Evolutionary conservation across 257 asterid species (phyloP).

Genomic region (Parsonsia alboflavescens): DNA sequence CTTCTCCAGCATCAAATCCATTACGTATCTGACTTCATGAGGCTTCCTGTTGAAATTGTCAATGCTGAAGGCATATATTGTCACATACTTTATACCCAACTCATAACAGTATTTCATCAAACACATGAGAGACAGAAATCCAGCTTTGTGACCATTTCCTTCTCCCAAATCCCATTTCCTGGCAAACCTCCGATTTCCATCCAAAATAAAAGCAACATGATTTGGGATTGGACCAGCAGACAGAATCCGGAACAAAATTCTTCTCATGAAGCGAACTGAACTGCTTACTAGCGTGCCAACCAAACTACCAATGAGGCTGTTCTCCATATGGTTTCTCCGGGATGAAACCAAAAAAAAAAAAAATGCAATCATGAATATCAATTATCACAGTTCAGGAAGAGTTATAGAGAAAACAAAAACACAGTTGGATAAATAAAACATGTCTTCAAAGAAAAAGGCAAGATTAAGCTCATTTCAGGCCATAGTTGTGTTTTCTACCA

Average conservation of each 20-base stretch:
- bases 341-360: conserved; percentile 8
- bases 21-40: conserved; percentile 48
- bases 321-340: conserved; percentile 27
- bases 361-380: neutral
- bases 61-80: conserved; percentile 73
- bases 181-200: conserved; percentile 73
- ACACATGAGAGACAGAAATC: conserved; percentile 61
- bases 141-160: conserved; percentile 66
- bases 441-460: too few relatives aligned
- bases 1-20: conserved; percentile 80
- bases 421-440: too few relatives aligned
- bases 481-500: neutral
- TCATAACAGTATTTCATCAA: conserved; percentile 63
- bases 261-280: conserved; percentile 33
- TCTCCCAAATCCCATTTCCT: conserved; percentile 41
- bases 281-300: conserved; percentile 35
- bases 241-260: conserved; percentile 37
- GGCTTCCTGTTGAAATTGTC: conserved; percentile 73
- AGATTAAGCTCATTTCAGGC: neutral
- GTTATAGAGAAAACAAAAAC: neutral
- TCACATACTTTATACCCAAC: conserved; percentile 50
- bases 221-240: conserved; percentile 58
- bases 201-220: conserved; percentile 71
- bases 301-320: conserved; percentile 9
- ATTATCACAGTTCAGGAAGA: neutral